Conservation (phyloP, 1,284 basidiomycete genomes). For the Heimioporus retisporus region DNA sequence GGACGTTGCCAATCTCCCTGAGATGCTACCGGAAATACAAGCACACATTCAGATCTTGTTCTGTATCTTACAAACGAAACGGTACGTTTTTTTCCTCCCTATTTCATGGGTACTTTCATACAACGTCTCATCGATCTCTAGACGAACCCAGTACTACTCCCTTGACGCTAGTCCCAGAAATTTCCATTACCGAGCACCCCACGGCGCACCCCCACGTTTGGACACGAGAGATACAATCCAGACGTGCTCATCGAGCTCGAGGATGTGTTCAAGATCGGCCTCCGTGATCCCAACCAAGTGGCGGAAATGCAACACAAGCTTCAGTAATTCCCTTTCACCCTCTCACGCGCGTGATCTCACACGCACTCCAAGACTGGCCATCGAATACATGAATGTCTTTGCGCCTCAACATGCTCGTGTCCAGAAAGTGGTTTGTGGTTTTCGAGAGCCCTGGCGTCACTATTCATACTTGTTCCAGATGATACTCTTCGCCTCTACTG, state of each 20-base stretch:
- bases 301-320: too few species aligned
- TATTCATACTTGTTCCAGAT: neutral
- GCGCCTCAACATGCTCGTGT: neutral
- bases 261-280: too few species aligned
- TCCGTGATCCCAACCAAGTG: too few species aligned
- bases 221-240: too few species aligned
- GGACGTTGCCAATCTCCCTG: neutral
- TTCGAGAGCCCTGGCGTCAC: too few species aligned
- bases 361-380: neutral
- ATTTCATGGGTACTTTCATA: too few species aligned
- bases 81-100: neutral
- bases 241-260: too few species aligned
- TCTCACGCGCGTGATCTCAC: neutral
- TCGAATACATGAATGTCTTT: neutral
- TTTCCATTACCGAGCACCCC: too few species aligned
- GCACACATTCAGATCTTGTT: neutral
- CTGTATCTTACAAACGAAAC: neutral
- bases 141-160: too few species aligned
- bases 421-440: neutral
- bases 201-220: too few species aligned
- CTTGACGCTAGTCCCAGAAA: too few species aligned
- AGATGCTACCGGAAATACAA: neutral
- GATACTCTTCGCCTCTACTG: neutral
- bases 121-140: too few species aligned
- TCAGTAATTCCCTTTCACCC: neutral